These are phyloP conservation scores for Trichoderma afroharzianum DNA, from an alignment of 2,329 filamentous ascomycete species.

Conservation along the genomic window DNA sequence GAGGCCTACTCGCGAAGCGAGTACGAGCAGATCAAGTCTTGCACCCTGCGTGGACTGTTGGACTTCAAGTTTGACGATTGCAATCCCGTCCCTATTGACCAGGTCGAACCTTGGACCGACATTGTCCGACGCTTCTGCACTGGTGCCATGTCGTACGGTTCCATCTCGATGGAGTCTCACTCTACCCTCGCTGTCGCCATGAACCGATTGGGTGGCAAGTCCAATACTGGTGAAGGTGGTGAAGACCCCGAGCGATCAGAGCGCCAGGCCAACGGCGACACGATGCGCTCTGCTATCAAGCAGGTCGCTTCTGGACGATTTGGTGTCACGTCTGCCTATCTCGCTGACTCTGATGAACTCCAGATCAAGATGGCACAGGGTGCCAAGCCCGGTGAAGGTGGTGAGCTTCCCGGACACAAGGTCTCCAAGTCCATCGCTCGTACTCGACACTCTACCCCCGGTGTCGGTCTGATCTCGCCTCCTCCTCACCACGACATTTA, in stretches of 20 bases:
- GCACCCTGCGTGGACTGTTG: constrained; percentile 87
- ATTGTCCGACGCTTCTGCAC: constrained; percentile 96
- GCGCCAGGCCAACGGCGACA: constrained; percentile 85
- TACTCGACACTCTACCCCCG: constrained; percentile 92
- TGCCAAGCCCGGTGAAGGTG: constrained; percentile 95
- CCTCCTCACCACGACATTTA: constrained; percentile 98
- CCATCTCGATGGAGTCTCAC: constrained; percentile 97
- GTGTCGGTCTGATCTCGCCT: constrained; percentile 92
- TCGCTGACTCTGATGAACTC: constrained; percentile 91
- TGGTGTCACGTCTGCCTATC: constrained; percentile 90
- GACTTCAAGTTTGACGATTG: constrained; percentile 94
- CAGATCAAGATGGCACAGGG: constrained; percentile 99
- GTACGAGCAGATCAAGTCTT: constrained; percentile 95
- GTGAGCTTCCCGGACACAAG: constrained; percentile 95
- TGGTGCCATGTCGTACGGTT: constrained; percentile 97
- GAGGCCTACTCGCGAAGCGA: constrained; percentile 91
- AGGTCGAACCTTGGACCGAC: constrained; percentile 97
- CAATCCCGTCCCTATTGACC: constrained; percentile 83
- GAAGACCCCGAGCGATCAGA: constrained; percentile 90
- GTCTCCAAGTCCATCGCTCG: constrained; percentile 91
- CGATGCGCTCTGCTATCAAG: constrained; percentile 96
- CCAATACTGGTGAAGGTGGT: constrained; percentile 95
- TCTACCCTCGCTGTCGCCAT: constrained; percentile 93
- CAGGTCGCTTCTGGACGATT: constrained; percentile 95
- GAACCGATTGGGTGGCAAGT: constrained; percentile 95